Evolutionary conservation across 441 rosid species (phyloP).

Genomic region (Metrosideros polymorpha): DNA sequence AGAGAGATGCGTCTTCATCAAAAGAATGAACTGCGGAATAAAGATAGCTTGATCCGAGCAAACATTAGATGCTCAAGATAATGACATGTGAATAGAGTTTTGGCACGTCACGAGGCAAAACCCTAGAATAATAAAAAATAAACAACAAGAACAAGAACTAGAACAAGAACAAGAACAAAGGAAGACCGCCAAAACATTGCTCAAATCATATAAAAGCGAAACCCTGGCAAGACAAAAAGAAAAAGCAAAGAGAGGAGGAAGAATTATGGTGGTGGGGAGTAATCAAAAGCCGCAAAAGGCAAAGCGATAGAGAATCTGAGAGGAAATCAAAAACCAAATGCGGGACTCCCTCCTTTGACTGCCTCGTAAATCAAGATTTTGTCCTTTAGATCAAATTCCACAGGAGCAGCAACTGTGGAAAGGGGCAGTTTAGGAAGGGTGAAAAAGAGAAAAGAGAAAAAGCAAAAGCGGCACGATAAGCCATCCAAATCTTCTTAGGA

Average conservation of each 20-base stretch:
- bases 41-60: background rate
- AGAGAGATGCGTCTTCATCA: background rate
- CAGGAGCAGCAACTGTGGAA: background rate
- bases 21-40: background rate
- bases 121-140: background rate
- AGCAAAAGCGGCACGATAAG: background rate
- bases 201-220: background rate
- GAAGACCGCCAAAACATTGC: background rate
- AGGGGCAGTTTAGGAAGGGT: background rate
- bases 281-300: background rate
- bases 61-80: background rate
- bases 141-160: background rate
- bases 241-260: background rate
- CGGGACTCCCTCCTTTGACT: background rate
- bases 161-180: background rate
- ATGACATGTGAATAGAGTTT: background rate
- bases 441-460: background rate
- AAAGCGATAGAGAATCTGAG: background rate
- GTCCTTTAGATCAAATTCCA: background rate
- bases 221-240: background rate
- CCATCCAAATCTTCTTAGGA: conserved; percentile 7
- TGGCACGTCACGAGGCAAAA: background rate
- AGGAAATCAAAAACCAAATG: background rate
- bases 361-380: background rate
- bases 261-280: background rate